Percentiles rank a stretch among this genome's conserved stretches.
Conservation (phyloP, 148 eudicot genomes). For the Euryodendron excelsum region DNA sequence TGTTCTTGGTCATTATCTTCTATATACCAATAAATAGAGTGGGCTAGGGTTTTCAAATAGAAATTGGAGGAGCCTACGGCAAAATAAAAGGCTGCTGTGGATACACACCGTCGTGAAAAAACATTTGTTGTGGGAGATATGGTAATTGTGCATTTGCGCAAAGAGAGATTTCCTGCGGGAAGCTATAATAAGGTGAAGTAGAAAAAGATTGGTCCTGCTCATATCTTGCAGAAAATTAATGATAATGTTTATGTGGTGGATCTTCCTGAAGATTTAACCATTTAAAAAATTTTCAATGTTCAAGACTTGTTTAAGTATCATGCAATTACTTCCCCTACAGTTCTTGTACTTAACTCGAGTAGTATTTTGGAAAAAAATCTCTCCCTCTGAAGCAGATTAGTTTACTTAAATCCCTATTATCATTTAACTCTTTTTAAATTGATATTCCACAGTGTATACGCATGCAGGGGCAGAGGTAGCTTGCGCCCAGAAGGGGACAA, state of each 20-base stretch:
- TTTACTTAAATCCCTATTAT: too few relatives aligned
- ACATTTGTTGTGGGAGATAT: not conserved
- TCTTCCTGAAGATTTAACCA: not conserved
- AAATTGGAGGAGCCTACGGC: not conserved
- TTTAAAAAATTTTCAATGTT: not conserved
- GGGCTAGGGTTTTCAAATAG: too few relatives aligned
- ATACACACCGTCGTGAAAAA: not conserved
- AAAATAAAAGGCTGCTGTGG: not conserved
- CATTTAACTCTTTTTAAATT: too few relatives aligned
- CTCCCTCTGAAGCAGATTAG: too few relatives aligned
- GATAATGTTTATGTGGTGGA: not conserved
- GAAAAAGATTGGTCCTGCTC: not conserved
- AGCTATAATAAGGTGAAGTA: not conserved
- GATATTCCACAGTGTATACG: too few relatives aligned
- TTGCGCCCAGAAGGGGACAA: too few relatives aligned
- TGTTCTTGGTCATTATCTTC: too few relatives aligned
- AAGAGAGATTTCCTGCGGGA: not conserved
- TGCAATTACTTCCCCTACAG: not conserved
- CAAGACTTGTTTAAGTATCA: not conserved
- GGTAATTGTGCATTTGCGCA: constrained; percentile 4
- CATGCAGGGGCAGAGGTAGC: too few relatives aligned
- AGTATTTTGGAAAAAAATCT: too few relatives aligned
- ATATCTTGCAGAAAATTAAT: not conserved
- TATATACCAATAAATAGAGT: too few relatives aligned
- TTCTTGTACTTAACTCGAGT: not conserved